Evolutionary conservation across 116 monocot species (phyloP), one percentile per base, ranked within the genome.

Genomic region (Zostera marina): DNA sequence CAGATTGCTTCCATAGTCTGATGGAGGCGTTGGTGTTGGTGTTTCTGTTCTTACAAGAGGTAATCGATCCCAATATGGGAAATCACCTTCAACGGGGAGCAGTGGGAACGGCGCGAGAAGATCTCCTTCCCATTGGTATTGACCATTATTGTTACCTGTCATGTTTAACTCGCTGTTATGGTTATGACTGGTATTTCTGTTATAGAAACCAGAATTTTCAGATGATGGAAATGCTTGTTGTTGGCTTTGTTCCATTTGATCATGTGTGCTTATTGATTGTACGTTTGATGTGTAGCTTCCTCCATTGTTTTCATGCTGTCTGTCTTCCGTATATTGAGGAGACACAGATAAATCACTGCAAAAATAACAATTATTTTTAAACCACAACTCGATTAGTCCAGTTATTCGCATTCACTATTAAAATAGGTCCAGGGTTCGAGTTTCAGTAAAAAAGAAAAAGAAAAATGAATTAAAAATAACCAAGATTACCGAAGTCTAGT

Each of bases 201-300:
- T 19, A 51, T 19, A 51, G 49, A 51, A 51, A 10, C 49, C 49
- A 51, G 49, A 21, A 51, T 51, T 9, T 51, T 51, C 49, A 51
- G 49, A 51, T 19, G 20, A 9, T 8, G 49, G 49, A 2, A 21
- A 21, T 2, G 5, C n/a, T n/a, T n/a, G n/a, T n/a, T n/a, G n/a
- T n/a, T n/a, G 47, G 7, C 15, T 51, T 51, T 16, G 49, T 51
- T 21, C 49, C 20, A 51, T 51, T 15, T 9, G 49, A 51, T 19
- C 49, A 16, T 19, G 20, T 0, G 32, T 32, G 32, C 32, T 32
- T 32, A 5, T 32, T n/a, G n/a, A n/a, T 32, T 32, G 32, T 32
- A 32, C 5, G 32, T 32, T 32, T 32, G 32, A 5, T 32, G 32
- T 32, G 32, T 32, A 32, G 32, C 32, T 32, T 32, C 32, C 32